Conservation (phyloP, 192 early-diverging fungal species). For the Gigaspora rosea region DNA sequence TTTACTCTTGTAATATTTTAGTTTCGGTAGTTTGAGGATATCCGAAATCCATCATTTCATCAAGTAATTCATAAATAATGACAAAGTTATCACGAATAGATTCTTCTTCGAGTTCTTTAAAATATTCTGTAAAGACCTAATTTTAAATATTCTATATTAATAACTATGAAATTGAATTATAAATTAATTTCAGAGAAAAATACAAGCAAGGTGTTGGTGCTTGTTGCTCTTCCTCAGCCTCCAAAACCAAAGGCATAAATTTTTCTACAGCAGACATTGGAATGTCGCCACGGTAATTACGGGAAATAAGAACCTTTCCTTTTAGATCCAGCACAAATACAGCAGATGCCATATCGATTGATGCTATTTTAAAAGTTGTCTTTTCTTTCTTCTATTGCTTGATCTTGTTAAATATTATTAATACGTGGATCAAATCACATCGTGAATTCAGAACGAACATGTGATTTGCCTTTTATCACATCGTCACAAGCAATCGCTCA, state of each 20-base stretch:
- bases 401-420: not conserved
- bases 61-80: constrained; percentile 85
- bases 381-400: not conserved
- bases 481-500: too few relatives aligned
- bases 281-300: constrained; percentile 98
- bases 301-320: constrained; percentile 97
- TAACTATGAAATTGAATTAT: not conserved
- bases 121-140: constrained; percentile 91
- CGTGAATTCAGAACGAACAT: too few relatives aligned
- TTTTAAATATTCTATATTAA: constrained; percentile 43
- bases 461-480: too few relatives aligned
- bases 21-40: constrained; percentile 88
- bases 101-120: constrained; percentile 87
- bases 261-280: constrained; percentile 94
- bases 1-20: constrained; percentile 79
- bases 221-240: constrained; percentile 92
- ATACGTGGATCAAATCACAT: too few relatives aligned
- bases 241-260: constrained; percentile 95
- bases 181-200: not conserved
- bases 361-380: not conserved
- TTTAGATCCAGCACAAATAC: constrained; percentile 96
- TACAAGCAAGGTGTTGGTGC: constrained; percentile 81
- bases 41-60: constrained; percentile 94
- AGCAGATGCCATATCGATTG: constrained; percentile 58
- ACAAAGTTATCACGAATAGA: constrained; percentile 92